Evolutionary conservation across 768 basidiomycete genomes (phyloP), one percentile per base, ranked within the genome.

Genomic region (Panellus pusillus): DNA sequence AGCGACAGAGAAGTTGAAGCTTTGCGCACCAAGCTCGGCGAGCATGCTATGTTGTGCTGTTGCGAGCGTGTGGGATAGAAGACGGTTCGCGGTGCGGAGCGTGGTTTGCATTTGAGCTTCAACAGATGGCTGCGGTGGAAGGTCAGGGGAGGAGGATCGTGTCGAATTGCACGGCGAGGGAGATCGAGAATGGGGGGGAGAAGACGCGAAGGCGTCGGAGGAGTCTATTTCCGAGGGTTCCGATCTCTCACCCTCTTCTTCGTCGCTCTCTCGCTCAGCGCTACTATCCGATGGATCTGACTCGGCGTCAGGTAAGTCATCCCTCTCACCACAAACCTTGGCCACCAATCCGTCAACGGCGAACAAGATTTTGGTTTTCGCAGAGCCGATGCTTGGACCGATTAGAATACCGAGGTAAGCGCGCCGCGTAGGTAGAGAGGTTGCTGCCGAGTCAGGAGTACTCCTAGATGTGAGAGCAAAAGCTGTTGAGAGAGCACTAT

Each of bases 401-500:
- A 91, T 74, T 11, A 86, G 70, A 38, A 91, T 75, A 0, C 80
- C 79, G 14, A 92, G 68, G 61, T 85, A 82, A 1, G 74, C 81
- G 9, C 74, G 75, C 7, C 39, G 32, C 9, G 28, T 43, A 29
- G 13, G 46, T 32, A 19, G n/a, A 24, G 24, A 24, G 24, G 24
- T 24, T 24, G 24, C 24, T 4, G 28, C 12, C 9, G 38, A 27
- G 12, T 43, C 54, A 15, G 32, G 9, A 9, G 32, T 35, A 35
- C 32, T 35, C 32, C 45, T 41, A 17, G 40, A 28, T 18, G 54
- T 63, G 20, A 63, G 67, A 1, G 86, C 84, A 17, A 89, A 70
- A 0, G 89, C 84, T 0, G 83, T 83, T 1, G 89, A 87, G 6
- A 92, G 73, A 0, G 87, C 80, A 9, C 81, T 76, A 64, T 91